phyloP scores from a whole-genome alignment of 2,329 filamentous ascomycete species.

The Alternaria longipes region DNA sequence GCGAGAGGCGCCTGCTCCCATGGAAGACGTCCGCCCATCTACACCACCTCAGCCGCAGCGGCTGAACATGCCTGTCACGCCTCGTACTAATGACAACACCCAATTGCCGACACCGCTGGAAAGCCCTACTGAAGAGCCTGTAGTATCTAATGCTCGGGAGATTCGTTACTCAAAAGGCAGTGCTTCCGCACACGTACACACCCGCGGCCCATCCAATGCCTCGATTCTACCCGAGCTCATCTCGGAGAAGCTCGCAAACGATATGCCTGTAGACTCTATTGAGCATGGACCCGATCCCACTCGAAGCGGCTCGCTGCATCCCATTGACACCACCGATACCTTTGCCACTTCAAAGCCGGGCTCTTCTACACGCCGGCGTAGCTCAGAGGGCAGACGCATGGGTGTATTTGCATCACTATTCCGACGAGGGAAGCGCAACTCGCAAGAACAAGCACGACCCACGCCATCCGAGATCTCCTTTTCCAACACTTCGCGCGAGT shows the following conservation, averaged over 20 bases:
- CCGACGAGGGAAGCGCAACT: constrained; percentile 65
- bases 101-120: constrained; percentile 51
- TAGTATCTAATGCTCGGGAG: constrained; percentile 60
- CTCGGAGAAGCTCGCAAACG: constrained; percentile 51
- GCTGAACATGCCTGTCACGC: constrained; percentile 31
- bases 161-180: constrained; percentile 59
- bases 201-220: constrained; percentile 60
- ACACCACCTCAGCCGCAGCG: constrained; percentile 39
- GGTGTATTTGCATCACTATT: constrained; percentile 68
- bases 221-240: constrained; percentile 63
- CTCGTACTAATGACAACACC: constrained; percentile 31
- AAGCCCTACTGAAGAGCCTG: constrained; percentile 56
- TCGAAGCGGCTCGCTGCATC: constrained; percentile 45
- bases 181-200: constrained; percentile 58
- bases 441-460: constrained; percentile 60
- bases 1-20: constrained; percentile 64
- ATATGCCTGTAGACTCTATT: constrained; percentile 55
- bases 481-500: constrained; percentile 89
- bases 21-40: constrained; percentile 59
- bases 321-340: constrained; percentile 45
- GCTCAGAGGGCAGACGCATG: constrained; percentile 49
- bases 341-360: constrained; percentile 37
- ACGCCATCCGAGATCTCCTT: constrained; percentile 75
- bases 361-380: constrained; percentile 37
- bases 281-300: constrained; percentile 42